Evolutionary conservation across 2,329 filamentous ascomycete genomes (phyloP).

Genomic region (Hirsutella minnesotensis): DNA sequence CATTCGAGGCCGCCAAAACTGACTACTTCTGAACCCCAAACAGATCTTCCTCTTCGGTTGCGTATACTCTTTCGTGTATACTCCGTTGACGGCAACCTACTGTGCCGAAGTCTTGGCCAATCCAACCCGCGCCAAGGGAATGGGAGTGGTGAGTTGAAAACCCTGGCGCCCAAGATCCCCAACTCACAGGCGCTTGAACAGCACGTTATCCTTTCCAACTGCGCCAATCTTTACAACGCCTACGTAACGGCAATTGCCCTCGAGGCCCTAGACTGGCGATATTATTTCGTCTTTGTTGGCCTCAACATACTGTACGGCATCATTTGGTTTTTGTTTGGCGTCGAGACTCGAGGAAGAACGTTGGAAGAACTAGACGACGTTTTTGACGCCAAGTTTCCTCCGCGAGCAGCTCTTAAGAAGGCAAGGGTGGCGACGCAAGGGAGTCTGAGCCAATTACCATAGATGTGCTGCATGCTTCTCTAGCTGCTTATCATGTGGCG

Average conservation of each 20-base stretch:
- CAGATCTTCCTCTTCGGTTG: constrained; percentile 40
- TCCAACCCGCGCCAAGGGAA: constrained; percentile 22
- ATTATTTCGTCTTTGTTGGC: constrained; percentile 20
- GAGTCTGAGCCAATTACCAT: no score
- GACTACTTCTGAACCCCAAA: constrained; percentile 8
- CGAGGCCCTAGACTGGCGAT: constrained; percentile 17
- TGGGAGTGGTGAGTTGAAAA: constrained; percentile 15
- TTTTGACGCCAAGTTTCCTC: constrained; percentile 22
- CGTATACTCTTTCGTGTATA: constrained; percentile 39
- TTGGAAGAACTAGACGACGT: constrained; percentile 34
- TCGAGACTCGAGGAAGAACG: constrained; percentile 19
- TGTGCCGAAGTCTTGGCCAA: constrained; percentile 21
- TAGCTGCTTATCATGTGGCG: no score
- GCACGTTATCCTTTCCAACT: constrained; percentile 17
- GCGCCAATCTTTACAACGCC: constrained; percentile 19
- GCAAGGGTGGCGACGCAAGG: constrained; percentile 1
- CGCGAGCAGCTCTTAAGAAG: constrained; percentile 23
- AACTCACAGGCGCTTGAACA: constrained; percentile 6
- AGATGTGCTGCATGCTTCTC: no score
- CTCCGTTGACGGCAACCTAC: constrained; percentile 28
- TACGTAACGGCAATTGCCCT: constrained; percentile 18
- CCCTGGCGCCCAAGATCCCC: neutral
- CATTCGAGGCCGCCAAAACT: neutral
- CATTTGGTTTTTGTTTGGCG: constrained; percentile 17
- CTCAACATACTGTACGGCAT: constrained; percentile 16